A percentile compares a stretch with the other conserved stretches of the same genome.
Conservation (phyloP, 192 early-diverging fungal species). For the Dissophora globulifera region DNA sequence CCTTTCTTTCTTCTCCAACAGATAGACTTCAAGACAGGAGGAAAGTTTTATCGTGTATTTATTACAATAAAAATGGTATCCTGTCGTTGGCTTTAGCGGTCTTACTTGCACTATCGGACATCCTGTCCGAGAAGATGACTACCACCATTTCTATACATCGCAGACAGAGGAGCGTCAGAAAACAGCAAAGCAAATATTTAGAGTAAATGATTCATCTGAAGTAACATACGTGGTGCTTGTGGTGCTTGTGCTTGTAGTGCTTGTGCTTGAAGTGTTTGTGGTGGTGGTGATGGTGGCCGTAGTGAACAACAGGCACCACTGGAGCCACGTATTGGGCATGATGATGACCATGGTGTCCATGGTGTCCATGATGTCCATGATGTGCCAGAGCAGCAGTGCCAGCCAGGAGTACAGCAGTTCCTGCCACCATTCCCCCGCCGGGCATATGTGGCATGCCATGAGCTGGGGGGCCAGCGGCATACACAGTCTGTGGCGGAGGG, state of each 20-base stretch:
- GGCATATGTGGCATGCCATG: slow-evolving; percentile 1
- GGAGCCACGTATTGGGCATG: neutral
- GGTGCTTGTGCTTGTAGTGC: slow-evolving; percentile 10
- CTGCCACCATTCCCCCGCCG: slow-evolving; percentile 9
- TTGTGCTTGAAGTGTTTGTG: neutral
- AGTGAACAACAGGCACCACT: neutral
- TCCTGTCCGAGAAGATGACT: too few species aligned
- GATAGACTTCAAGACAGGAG: too few species aligned
- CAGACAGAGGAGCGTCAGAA: neutral
- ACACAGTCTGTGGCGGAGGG: neutral
- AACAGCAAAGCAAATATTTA: too few species aligned
- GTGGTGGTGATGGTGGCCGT: neutral
- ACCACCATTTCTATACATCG: slow-evolving; percentile 31
- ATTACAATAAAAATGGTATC: too few species aligned
- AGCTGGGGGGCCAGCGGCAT: slow-evolving; percentile 10
- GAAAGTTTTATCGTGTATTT: too few species aligned
- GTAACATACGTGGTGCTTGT: slow-evolving; percentile 7
- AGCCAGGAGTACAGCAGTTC: slow-evolving; percentile 10
- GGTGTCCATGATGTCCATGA: slow-evolving; percentile 12
- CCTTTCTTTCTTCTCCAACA: too few species aligned
- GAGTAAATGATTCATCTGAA: too few species aligned
- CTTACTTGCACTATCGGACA: too few species aligned
- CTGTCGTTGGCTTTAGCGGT: too few species aligned
- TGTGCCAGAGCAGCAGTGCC: slow-evolving; percentile 11
- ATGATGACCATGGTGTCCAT: slow-evolving; percentile 16